Percentiles rank a stretch among this genome's conserved stretches.
phyloP scores from a whole-genome alignment of 2,329 filamentous ascomycete species.

The Fusarium solani-melongenae region DNA sequence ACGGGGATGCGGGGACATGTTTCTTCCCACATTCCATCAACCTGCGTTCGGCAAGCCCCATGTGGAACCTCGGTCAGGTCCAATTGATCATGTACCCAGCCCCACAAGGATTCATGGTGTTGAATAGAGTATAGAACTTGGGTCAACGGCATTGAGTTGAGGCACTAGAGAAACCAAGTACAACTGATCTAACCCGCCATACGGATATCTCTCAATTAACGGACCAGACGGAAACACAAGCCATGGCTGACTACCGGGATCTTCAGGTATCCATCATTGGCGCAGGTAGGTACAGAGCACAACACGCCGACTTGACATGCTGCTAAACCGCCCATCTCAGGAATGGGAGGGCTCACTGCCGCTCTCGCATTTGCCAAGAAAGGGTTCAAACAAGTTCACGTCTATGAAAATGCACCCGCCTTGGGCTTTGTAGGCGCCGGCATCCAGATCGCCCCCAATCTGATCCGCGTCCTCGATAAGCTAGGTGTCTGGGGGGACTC shows the following conservation, averaged over 20 bases:
- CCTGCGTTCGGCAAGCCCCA: not conserved
- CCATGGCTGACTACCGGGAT: not conserved
- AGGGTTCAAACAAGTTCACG: slow-evolving; percentile 22
- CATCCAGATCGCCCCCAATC: slow-evolving; percentile 29
- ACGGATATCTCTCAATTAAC: not conserved
- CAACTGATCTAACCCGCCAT: not conserved
- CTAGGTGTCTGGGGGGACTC: slow-evolving; percentile 22
- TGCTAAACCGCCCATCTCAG: not conserved
- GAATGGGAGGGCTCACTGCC: slow-evolving; percentile 25
- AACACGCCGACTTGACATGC: no score
- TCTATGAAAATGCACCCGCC: slow-evolving; percentile 23
- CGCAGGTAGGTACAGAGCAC: not conserved
- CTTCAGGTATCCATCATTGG: slow-evolving; percentile 15
- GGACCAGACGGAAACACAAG: not conserved
- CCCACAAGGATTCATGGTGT: not conserved
- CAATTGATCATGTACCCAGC: not conserved
- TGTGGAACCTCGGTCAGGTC: not conserved
- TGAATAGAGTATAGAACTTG: not conserved
- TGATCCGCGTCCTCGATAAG: slow-evolving; percentile 17
- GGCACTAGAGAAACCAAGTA: not conserved
- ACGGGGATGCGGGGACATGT: not conserved
- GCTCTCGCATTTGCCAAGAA: slow-evolving; percentile 26
- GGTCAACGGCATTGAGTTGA: not conserved
- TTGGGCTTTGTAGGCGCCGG: slow-evolving; percentile 27
- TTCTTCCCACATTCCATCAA: not conserved